phyloP scores from a whole-genome alignment of 345 rosid genomes.

The Linum trigynum region DNA sequence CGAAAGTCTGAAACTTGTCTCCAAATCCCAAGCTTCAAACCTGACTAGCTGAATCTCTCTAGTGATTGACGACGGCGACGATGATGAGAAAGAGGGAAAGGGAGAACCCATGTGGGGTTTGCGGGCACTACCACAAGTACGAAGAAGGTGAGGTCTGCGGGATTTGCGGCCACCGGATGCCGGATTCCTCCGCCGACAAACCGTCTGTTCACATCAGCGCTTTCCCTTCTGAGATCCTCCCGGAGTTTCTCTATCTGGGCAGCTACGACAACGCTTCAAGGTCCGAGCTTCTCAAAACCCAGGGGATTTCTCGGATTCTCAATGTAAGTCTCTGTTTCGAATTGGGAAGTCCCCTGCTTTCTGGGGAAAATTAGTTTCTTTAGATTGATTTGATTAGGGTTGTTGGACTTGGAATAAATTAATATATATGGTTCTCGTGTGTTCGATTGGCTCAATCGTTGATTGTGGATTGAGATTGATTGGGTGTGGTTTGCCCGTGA shows the following conservation, averaged over 20 bases:
- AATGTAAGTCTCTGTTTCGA: conserved; percentile 42
- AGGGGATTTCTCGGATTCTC: conserved; percentile 78
- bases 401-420: neutral
- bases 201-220: conserved; percentile 58
- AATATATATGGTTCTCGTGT: too few species aligned
- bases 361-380: too few species aligned
- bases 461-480: neutral
- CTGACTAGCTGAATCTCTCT: neutral
- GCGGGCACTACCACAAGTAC: conserved; percentile 97
- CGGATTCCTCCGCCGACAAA: conserved; percentile 37
- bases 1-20: neutral
- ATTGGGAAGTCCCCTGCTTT: too few species aligned
- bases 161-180: conserved; percentile 80
- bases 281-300: conserved; percentile 84
- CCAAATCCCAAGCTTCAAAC: neutral
- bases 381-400: neutral
- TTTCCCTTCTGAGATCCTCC: conserved; percentile 85
- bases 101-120: conserved; percentile 92
- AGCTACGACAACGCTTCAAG: conserved; percentile 99
- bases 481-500: neutral
- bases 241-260: conserved; percentile 80
- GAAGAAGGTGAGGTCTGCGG: conserved; percentile 98
- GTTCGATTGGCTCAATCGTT: too few species aligned
- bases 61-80: neutral
- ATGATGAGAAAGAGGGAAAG: conserved; percentile 95